Evolutionary conservation across 2,329 filamentous ascomycete species (phyloP), one percentile per base, ranked within the genome.

Genomic region (Trematosphaeria pertusa): DNA sequence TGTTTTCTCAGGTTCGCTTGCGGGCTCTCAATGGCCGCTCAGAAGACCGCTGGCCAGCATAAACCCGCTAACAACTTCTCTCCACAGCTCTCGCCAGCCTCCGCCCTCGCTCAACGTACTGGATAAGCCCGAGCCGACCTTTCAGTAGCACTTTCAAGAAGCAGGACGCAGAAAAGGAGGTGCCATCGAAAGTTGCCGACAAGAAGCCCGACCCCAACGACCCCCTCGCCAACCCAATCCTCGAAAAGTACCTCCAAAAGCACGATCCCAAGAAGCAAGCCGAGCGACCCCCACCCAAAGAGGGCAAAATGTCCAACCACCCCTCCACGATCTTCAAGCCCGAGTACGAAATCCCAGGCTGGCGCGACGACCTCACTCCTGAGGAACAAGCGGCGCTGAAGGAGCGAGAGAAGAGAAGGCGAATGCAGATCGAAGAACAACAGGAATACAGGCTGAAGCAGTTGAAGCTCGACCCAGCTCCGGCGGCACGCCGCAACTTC

Each of bases 381-480:
- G 31, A 48, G 35, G 64, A 65, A 42, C 43, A 52, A 19, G 45
- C 43, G 5, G 46, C 41, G 0, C 22, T 62, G 7, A 57, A 58
- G 34, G 36, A 37, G 10, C 35, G 48, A 28, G 47, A 54, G 12
- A 43, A 53, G 22, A 31, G 44, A 34, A 39, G 43, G 6, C 41
- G 52, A 30, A 39, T 48, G 12, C 26, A 52, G 21, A 35, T 37
- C 17, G 36, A 12, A 2, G 18, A 11, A 8, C n/a, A 52, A 33
- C 34, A 40, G 3, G 53, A 67, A 9, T 44, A 46, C 7, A 47
- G 61, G 28, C 80, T 80, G 58, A 82, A 88, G 77, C 81, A 82
- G 45, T 77, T 81, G 46, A 81, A 82, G 20, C 74, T 90, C 36
- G 88, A 96, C 70, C 94, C 94, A 4, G 83, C 88, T 58, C 91